Percentiles rank a stretch among this genome's conserved stretches.
These are phyloP conservation scores for Ceratocystis cubensis DNA, from an alignment of 2,329 filamentous ascomycete species.

Conservation along the genomic window DNA sequence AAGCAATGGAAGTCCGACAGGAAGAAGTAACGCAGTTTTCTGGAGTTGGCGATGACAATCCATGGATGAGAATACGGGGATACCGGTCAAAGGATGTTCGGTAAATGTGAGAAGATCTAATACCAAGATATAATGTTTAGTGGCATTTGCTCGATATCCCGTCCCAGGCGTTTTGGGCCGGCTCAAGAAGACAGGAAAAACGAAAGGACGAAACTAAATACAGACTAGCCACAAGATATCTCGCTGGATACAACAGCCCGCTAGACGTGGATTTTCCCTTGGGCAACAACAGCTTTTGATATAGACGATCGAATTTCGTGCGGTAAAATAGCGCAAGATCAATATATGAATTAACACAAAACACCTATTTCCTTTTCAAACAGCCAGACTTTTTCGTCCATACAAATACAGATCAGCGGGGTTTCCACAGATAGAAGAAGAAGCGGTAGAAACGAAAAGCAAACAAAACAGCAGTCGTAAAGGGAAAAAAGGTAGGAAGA, in stretches of 20 bases:
- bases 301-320: neutral
- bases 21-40: conserved; percentile 15
- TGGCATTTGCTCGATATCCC: neutral
- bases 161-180: no score
- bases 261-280: neutral
- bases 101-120: neutral
- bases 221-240: neutral
- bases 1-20: conserved; percentile 5
- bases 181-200: neutral
- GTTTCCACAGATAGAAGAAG: neutral
- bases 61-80: conserved; percentile 14
- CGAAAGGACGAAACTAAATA: neutral
- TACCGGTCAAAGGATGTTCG: conserved; percentile 19
- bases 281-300: neutral
- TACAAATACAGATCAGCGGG: conserved; percentile 18
- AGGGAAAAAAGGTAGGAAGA: conserved; percentile 14
- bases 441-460: neutral
- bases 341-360: neutral
- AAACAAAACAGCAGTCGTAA: conserved; percentile 15
- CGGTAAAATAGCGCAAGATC: neutral
- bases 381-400: conserved; percentile 12
- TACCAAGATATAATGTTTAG: neutral
- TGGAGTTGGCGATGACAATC: conserved; percentile 10
- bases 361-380: conserved; percentile 6
- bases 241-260: no score